phyloP scores from a whole-genome alignment of 106 monocot species.

The Amphibolis antarctica region DNA sequence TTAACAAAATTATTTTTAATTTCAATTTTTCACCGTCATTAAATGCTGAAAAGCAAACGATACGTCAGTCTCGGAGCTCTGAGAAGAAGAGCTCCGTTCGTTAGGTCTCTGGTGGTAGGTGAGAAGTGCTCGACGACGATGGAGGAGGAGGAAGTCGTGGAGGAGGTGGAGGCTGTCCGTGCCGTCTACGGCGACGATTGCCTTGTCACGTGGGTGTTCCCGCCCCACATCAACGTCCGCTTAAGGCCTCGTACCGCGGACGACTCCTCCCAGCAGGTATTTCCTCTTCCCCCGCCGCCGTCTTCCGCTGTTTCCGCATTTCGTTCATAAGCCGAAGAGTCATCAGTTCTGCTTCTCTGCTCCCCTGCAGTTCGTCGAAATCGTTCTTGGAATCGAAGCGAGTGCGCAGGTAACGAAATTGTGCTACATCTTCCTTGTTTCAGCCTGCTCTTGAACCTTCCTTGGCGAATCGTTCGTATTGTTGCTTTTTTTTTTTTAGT shows the following conservation, averaged over 20 bases:
- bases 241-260: constrained; percentile 72
- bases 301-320: background rate
- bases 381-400: constrained; percentile 43
- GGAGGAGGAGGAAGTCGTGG: constrained; percentile 44
- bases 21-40: no score
- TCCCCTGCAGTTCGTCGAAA: constrained; percentile 66
- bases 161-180: constrained; percentile 66
- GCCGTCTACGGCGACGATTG: constrained; percentile 89
- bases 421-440: background rate
- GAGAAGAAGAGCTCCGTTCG: no score
- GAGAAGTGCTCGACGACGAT: background rate
- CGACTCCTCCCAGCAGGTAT: constrained; percentile 55
- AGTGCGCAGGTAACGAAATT: constrained; percentile 31
- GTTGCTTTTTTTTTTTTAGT: background rate
- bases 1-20: no score
- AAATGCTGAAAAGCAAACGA: no score
- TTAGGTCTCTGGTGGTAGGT: no score
- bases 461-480: background rate
- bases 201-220: constrained; percentile 34
- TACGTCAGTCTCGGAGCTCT: no score
- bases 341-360: constrained; percentile 3
- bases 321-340: background rate
- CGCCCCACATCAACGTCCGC: constrained; percentile 64
- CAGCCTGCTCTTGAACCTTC: background rate
- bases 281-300: background rate